phyloP scores from a whole-genome alignment of 345 rosid genomes.

The Eucalyptus marginata region DNA sequence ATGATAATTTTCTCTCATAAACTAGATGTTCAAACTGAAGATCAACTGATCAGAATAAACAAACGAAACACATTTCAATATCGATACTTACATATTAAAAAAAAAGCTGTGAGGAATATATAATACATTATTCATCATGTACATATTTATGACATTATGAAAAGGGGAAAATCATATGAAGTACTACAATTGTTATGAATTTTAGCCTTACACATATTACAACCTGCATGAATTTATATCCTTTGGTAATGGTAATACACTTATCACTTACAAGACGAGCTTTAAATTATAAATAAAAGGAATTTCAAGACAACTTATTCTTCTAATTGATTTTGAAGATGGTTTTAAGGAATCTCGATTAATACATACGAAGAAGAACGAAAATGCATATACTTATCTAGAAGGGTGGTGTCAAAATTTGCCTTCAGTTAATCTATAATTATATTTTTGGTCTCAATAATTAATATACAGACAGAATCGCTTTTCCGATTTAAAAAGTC shows the following conservation, averaged over 20 bases:
- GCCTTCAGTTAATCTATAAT: background rate
- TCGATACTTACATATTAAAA: background rate
- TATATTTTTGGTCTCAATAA: too few relatives aligned
- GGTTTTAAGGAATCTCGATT: too few relatives aligned
- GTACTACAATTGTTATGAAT: background rate
- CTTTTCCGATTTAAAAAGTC: too few relatives aligned
- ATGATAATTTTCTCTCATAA: background rate
- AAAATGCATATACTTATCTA: background rate
- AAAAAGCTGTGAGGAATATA: background rate
- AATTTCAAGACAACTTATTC: background rate
- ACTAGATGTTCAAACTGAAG: background rate
- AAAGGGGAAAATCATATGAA: background rate
- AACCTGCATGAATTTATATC: background rate
- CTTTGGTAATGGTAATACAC: background rate
- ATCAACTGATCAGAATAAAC: background rate
- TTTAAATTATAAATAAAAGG: too few relatives aligned
- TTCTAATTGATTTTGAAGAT: background rate
- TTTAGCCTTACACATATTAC: background rate
- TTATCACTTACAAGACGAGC: background rate
- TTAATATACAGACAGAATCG: fast-evolving
- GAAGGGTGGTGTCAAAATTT: background rate
- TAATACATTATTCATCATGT: background rate
- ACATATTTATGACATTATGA: background rate
- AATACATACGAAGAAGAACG: background rate
- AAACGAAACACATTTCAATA: background rate